Evolutionary conservation across 192 early-diverging fungal species (phyloP).

Genomic region (Obelidium mucronatum): DNA sequence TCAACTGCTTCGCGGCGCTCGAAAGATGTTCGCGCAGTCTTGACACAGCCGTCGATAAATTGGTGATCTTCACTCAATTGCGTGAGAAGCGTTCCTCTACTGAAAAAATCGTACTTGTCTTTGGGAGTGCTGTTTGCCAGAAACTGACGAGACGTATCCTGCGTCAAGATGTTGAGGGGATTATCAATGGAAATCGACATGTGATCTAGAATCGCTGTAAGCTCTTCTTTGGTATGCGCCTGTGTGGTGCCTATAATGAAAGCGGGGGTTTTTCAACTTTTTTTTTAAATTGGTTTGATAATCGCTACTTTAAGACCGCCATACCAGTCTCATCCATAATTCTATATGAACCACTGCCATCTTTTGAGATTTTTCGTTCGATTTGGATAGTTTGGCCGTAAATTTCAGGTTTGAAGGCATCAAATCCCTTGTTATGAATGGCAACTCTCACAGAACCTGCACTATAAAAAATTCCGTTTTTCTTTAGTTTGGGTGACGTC

Average conservation of each 20-base stretch:
- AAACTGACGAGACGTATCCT: slow-evolving; percentile 92
- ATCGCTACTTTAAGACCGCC: too few species aligned
- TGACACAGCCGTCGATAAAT: slow-evolving; percentile 25
- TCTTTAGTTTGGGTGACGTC: too few species aligned
- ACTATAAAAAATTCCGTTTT: too few species aligned
- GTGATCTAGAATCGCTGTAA: slow-evolving; percentile 83
- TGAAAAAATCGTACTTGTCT: slow-evolving; percentile 94
- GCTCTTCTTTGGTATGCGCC: slow-evolving; percentile 74
- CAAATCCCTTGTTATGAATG: slow-evolving; percentile 83
- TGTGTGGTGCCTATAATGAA: too few species aligned
- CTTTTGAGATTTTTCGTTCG: slow-evolving; percentile 75
- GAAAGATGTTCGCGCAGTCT: neutral
- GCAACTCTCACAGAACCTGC: slow-evolving; percentile 78
- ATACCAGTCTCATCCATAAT: slow-evolving; percentile 74
- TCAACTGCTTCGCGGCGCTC: neutral
- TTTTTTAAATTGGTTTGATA: too few species aligned
- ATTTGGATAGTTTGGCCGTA: slow-evolving; percentile 86
- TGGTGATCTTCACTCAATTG: slow-evolving; percentile 81
- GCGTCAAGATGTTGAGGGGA: slow-evolving; percentile 92
- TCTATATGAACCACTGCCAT: slow-evolving; percentile 76
- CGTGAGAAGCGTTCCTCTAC: slow-evolving; percentile 84
- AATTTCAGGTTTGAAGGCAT: slow-evolving; percentile 80
- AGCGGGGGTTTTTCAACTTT: too few species aligned
- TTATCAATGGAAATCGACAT: slow-evolving; percentile 94
- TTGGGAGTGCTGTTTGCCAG: slow-evolving; percentile 78